Evolutionary conservation across 768 basidiomycete genomes (phyloP).

Genomic region (Suillus plorans): DNA sequence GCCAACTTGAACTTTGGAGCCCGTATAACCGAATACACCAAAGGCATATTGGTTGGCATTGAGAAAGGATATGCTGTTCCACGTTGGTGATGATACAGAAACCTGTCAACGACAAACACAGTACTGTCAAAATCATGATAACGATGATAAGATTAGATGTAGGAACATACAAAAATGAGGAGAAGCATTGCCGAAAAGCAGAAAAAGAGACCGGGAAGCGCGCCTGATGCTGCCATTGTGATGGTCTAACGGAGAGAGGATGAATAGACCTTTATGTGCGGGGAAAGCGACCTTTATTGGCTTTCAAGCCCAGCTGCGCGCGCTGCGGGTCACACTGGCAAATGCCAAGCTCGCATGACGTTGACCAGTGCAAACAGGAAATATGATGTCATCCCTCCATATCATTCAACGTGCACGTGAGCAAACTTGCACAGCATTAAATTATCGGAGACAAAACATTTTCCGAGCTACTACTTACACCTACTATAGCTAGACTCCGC

Average conservation of each 20-base stretch:
- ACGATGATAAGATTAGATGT: constrained; percentile 4
- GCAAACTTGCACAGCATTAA: not conserved
- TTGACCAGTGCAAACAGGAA: not conserved
- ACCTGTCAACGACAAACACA: constrained; percentile 40
- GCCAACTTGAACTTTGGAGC: constrained; percentile 52
- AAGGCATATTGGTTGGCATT: constrained; percentile 53
- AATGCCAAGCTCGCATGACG: not conserved
- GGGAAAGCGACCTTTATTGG: not conserved
- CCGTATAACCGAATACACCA: constrained; percentile 80
- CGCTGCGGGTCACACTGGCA: not conserved
- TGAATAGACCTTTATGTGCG: not conserved
- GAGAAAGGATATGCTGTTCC: constrained; percentile 70
- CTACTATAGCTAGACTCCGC: too few relatives aligned
- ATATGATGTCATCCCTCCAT: not conserved
- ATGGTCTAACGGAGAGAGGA: constrained; percentile 2
- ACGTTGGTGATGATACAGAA: constrained; percentile 73
- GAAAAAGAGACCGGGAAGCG: constrained; percentile 69
- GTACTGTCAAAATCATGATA: constrained; percentile 6
- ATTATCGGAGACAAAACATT: too few relatives aligned
- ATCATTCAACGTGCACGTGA: not conserved
- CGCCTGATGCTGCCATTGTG: constrained; percentile 55
- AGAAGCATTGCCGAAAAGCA: constrained; percentile 70
- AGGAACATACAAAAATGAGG: constrained; percentile 60
- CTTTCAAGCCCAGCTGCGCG: constrained; percentile 1
- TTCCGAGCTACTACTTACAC: too few relatives aligned